A percentile compares a stretch with the other conserved stretches of the same genome.
These are phyloP conservation scores for Moringa oleifera DNA, from an alignment of 345 rosid species.

Conservation along the genomic window DNA sequence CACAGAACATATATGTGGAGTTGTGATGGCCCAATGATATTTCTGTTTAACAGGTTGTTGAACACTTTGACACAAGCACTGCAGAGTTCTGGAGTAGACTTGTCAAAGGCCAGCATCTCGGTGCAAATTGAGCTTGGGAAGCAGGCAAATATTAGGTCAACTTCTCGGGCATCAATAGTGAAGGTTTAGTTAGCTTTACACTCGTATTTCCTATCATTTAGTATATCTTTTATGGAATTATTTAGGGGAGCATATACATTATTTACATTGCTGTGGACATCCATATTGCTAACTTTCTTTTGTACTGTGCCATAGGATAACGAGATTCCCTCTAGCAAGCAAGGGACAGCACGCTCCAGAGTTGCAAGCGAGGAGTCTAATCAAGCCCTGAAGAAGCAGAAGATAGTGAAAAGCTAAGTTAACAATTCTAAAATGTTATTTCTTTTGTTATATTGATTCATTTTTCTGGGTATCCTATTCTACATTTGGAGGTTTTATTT, in stretches of 20 bases:
- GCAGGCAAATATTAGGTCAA: slow-evolving; percentile 21
- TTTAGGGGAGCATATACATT: no score
- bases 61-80: slow-evolving; percentile 73
- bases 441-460: slow-evolving; percentile 25
- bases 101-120: slow-evolving; percentile 78
- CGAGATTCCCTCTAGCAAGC: slow-evolving; percentile 23
- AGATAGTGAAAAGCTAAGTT: slow-evolving; percentile 30
- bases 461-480: slow-evolving; percentile 16
- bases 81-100: slow-evolving; percentile 83
- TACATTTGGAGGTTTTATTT: slow-evolving; percentile 18
- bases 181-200: slow-evolving; percentile 23
- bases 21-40: no score
- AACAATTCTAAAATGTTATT: slow-evolving; percentile 6
- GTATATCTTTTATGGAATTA: no score
- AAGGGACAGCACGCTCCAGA: slow-evolving; percentile 28
- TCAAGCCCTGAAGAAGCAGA: slow-evolving; percentile 47
- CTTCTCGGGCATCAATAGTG: slow-evolving; percentile 20
- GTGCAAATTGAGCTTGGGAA: slow-evolving; percentile 88
- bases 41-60: slow-evolving; percentile 50
- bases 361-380: slow-evolving; percentile 25
- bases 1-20: not conserved
- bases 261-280: no score
- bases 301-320: slow-evolving; percentile 22
- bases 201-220: no score
- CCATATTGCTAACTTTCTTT: no score